phyloP scores from a whole-genome alignment of 106 monocot genomes.

The Phalaenopsis aphrodite region DNA sequence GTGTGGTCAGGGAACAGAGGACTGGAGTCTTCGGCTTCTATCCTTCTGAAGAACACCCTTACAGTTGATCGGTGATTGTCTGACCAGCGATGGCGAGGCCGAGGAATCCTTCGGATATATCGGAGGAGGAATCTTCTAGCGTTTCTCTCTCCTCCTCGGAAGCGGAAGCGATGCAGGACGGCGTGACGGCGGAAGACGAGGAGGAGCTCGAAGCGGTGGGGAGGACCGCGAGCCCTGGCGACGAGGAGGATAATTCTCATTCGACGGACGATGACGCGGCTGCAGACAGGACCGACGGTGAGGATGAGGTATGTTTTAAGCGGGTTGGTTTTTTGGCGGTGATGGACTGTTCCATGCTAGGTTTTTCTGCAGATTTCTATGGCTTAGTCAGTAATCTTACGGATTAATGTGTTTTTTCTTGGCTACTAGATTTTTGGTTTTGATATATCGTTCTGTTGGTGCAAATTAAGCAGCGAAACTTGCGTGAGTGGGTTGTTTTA shows the following conservation, averaged over 20 bases:
- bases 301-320: not conserved
- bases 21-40: not conserved
- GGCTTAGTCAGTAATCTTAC: not conserved
- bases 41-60: not conserved
- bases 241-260: slow-evolving; percentile 35
- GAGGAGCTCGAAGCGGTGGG: slow-evolving; percentile 67
- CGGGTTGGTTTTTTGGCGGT: not conserved
- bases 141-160: slow-evolving; percentile 24
- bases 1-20: too few relatives aligned
- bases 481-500: not conserved
- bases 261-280: slow-evolving; percentile 36
- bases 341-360: not conserved
- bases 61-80: not conserved
- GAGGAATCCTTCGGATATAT: slow-evolving; percentile 32
- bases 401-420: not conserved
- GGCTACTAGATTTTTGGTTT: not conserved
- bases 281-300: slow-evolving; percentile 27
- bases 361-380: not conserved
- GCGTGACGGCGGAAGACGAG: slow-evolving; percentile 36
- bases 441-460: not conserved
- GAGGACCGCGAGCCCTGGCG: slow-evolving; percentile 31
- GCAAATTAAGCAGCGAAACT: not conserved
- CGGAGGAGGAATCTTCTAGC: slow-evolving; percentile 34
- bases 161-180: slow-evolving; percentile 11
- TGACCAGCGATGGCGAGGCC: slow-evolving; percentile 37